These are phyloP conservation scores for Hypoxylon rubiginosum DNA, from an alignment of 2,329 filamentous ascomycete genomes.

Conservation along the genomic window DNA sequence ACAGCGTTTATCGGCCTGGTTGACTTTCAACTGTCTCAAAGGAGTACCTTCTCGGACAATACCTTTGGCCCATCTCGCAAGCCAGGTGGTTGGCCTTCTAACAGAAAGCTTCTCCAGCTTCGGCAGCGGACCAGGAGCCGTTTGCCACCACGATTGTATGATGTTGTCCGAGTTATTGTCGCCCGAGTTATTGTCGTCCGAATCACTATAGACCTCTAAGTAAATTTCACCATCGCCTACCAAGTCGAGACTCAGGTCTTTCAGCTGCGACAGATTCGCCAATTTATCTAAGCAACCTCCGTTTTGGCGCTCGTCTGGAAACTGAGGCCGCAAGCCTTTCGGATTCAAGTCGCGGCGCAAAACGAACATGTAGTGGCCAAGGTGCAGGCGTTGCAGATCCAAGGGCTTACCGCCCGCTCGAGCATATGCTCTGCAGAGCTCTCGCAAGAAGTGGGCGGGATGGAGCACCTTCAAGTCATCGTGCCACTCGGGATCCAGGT, in stretches of 20 bases:
- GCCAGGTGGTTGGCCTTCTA: not conserved
- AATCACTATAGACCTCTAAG: too few species aligned
- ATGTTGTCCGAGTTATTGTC: too few species aligned
- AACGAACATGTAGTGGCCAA: not conserved
- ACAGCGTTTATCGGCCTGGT: not conserved
- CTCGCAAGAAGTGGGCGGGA: not conserved
- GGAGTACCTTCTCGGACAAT: not conserved
- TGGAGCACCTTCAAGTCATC: not conserved
- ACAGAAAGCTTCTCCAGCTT: not conserved
- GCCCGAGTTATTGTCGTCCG: not conserved
- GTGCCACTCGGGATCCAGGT: not conserved
- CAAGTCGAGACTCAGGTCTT: not conserved
- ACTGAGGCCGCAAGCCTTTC: not conserved
- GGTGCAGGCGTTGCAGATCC: not conserved
- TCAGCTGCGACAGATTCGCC: not conserved
- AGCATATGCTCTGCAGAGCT: not conserved
- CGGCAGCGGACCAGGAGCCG: not conserved
- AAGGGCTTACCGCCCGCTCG: not conserved
- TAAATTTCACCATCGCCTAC: not conserved
- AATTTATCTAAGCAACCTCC: not conserved
- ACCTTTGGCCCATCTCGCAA: not conserved
- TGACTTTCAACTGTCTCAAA: not conserved
- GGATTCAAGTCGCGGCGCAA: not conserved
- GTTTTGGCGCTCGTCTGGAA: not conserved
- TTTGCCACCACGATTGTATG: not conserved